A percentile compares a stretch with the other conserved stretches of the same genome.
These are phyloP conservation scores for Tilletia indica DNA, from an alignment of 1,284 basidiomycete genomes.

Conservation along the genomic window DNA sequence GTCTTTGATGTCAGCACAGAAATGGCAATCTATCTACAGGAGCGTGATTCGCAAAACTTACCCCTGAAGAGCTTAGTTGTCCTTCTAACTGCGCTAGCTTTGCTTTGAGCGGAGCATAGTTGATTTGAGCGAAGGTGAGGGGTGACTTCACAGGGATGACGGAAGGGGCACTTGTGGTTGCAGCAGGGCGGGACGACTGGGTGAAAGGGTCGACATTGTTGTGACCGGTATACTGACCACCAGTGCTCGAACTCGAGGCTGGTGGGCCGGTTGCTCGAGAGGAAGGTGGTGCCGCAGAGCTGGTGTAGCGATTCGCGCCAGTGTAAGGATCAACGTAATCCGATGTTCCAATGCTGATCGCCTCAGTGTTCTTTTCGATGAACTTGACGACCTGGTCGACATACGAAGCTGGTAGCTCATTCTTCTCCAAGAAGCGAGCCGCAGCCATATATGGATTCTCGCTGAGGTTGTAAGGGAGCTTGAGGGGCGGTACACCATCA, in stretches of 20 bases:
- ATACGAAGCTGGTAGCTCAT: constrained; percentile 80
- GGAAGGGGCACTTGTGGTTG: constrained; percentile 30
- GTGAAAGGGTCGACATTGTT: constrained; percentile 40
- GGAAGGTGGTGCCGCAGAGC: constrained; percentile 31
- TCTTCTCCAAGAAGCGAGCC: constrained; percentile 77
- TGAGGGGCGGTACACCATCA: constrained; percentile 86
- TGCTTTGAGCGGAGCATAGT: constrained; percentile 77
- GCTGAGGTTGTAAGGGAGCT: constrained; percentile 79
- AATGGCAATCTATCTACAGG: too few species aligned
- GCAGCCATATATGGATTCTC: constrained; percentile 91
- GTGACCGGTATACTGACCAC: constrained; percentile 58
- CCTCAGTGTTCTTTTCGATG: constrained; percentile 82
- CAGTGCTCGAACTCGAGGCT: constrained; percentile 47
- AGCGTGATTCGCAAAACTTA: background rate
- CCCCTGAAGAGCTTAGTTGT: background rate
- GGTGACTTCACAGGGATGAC: constrained; percentile 57
- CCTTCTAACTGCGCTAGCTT: constrained; percentile 73
- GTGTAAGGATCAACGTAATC: constrained; percentile 88
- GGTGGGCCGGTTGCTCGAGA: constrained; percentile 50
- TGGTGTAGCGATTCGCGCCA: constrained; percentile 68
- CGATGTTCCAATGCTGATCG: constrained; percentile 66
- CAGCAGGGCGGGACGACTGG: constrained; percentile 34
- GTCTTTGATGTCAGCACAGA: too few species aligned
- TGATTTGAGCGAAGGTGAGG: constrained; percentile 80
- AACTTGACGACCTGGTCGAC: constrained; percentile 88